A percentile compares a stretch with the other conserved stretches of the same genome.
phyloP scores from a whole-genome alignment of 768 basidiomycete species.

The Suillus fuscotomentosus region DNA sequence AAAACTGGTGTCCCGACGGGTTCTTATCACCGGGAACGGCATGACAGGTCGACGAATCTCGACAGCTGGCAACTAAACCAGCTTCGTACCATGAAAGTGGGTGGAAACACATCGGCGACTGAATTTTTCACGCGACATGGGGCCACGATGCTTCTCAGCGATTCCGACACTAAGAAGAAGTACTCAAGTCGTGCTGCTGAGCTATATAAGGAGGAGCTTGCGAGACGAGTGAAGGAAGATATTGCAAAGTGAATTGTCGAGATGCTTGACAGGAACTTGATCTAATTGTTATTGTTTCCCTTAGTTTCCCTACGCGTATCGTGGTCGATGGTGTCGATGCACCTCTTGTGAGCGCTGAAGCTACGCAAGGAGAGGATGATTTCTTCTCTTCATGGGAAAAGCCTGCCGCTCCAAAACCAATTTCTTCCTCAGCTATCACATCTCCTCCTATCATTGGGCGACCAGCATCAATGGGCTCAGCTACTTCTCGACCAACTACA shows the following conservation, averaged over 20 bases:
- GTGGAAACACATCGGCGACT: slow-evolving; percentile 82
- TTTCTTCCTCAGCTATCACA: slow-evolving; percentile 48
- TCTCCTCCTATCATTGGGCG: slow-evolving; percentile 63
- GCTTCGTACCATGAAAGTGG: slow-evolving; percentile 94
- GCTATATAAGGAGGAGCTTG: slow-evolving; percentile 91
- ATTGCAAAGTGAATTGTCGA: slow-evolving; percentile 47
- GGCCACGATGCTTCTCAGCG: slow-evolving; percentile 62
- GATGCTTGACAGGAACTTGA: neutral
- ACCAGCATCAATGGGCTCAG: slow-evolving; percentile 37
- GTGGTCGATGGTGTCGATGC: slow-evolving; percentile 79
- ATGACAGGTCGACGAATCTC: slow-evolving; percentile 85
- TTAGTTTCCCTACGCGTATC: slow-evolving; percentile 75
- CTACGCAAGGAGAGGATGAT: slow-evolving; percentile 70
- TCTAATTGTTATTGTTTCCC: slow-evolving; percentile 10
- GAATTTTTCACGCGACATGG: slow-evolving; percentile 93
- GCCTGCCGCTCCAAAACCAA: slow-evolving; percentile 54
- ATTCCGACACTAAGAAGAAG: slow-evolving; percentile 83
- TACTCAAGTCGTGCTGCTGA: slow-evolving; percentile 84
- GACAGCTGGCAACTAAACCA: slow-evolving; percentile 92
- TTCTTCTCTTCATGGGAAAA: slow-evolving; percentile 99
- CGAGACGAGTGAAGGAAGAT: slow-evolving; percentile 78
- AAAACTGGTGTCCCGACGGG: neutral
- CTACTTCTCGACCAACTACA: slow-evolving; percentile 59
- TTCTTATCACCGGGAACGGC: slow-evolving; percentile 14
- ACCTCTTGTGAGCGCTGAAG: slow-evolving; percentile 35